Evolutionary conservation across 2,329 filamentous ascomycete genomes (phyloP).

Genomic region (Apiospora rasikravindrae): DNA sequence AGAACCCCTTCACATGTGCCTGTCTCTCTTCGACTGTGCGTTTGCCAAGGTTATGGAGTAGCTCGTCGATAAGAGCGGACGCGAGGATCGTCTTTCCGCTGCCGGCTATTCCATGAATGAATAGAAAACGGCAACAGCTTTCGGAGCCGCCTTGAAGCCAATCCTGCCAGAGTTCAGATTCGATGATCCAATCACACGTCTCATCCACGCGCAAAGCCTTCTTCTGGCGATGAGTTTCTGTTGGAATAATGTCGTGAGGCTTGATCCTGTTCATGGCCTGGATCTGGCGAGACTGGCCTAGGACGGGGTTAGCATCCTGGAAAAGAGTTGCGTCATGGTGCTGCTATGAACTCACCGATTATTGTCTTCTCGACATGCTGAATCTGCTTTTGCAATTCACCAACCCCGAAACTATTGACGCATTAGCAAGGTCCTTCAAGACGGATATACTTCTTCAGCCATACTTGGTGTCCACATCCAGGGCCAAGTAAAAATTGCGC

Average conservation of each 20-base stretch:
- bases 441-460: background rate
- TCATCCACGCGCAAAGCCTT: background rate
- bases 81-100: constrained; percentile 37
- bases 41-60: constrained; percentile 24
- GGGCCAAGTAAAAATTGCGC: background rate
- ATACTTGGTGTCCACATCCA: constrained; percentile 5
- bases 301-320: background rate
- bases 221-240: background rate
- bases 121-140: constrained; percentile 23
- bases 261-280: background rate
- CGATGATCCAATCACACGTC: background rate
- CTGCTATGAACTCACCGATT: background rate
- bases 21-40: background rate
- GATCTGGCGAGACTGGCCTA: background rate
- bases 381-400: background rate
- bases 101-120: constrained; percentile 31
- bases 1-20: constrained; percentile 23
- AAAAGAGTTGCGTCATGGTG: background rate
- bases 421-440: background rate
- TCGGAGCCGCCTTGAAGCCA: background rate
- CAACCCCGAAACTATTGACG: background rate
- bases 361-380: background rate
- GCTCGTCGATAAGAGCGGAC: constrained; percentile 32
- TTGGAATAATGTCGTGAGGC: background rate
- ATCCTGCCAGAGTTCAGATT: background rate